These are phyloP conservation scores for Aureobasidium sp. DNA, from an alignment of 2,329 filamentous ascomycete genomes.

Conservation along the genomic window DNA sequence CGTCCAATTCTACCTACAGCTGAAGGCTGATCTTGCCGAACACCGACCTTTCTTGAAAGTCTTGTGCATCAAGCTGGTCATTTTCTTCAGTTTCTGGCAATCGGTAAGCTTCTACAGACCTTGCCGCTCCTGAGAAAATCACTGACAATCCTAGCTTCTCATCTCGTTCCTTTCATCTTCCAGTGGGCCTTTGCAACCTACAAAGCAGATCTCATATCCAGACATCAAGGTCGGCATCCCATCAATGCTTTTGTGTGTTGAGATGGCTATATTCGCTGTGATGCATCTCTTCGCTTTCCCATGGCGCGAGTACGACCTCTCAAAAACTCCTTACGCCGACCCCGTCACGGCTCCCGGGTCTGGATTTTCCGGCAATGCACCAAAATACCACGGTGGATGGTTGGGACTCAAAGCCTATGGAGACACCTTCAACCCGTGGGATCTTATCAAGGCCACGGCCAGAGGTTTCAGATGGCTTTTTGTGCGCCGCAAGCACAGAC, in stretches of 20 bases:
- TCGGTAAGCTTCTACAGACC: slow-evolving; percentile 32
- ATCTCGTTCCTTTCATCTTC: slow-evolving; percentile 57
- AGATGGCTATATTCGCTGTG: slow-evolving; percentile 75
- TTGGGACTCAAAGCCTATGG: slow-evolving; percentile 58
- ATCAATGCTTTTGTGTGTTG: slow-evolving; percentile 67
- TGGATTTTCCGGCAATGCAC: slow-evolving; percentile 20
- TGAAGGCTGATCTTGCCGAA: slow-evolving; percentile 59
- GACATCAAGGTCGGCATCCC: slow-evolving; percentile 80
- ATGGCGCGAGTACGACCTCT: slow-evolving; percentile 59
- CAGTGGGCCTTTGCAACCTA: slow-evolving; percentile 57
- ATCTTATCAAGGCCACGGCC: slow-evolving; percentile 72
- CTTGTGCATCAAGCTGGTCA: slow-evolving; percentile 79
- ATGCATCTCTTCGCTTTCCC: slow-evolving; percentile 79
- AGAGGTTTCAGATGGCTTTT: slow-evolving; percentile 76
- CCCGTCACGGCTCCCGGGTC: slow-evolving; percentile 23
- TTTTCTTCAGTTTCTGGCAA: slow-evolving; percentile 91
- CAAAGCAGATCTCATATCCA: slow-evolving; percentile 56
- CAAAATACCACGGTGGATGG: slow-evolving; percentile 55
- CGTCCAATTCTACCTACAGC: slow-evolving; percentile 78
- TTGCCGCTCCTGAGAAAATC: not conserved
- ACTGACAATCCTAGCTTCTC: slow-evolving; percentile 35
- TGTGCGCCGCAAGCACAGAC: slow-evolving; percentile 58
- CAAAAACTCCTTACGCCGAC: slow-evolving; percentile 21
- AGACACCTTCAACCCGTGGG: slow-evolving; percentile 74
- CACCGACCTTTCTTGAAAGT: slow-evolving; percentile 74